These are phyloP conservation scores for Mycena capillaripes DNA, from an alignment of 768 basidiomycete species.

Conservation along the genomic window DNA sequence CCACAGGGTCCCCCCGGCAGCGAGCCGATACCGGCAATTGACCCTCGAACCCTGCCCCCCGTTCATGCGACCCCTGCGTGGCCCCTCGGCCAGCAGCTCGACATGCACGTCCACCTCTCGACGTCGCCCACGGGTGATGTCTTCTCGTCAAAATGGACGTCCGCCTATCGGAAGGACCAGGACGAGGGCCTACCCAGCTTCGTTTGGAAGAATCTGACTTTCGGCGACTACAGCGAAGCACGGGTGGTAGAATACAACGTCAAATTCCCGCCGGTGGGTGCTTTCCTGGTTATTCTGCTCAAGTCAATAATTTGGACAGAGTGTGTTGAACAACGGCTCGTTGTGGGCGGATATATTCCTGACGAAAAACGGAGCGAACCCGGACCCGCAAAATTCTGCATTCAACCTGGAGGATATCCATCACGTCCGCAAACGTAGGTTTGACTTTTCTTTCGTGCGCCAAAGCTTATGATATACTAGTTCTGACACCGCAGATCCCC, in stretches of 20 bases:
- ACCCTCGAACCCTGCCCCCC: slow-evolving; percentile 69
- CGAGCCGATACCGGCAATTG: slow-evolving; percentile 39
- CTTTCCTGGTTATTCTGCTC: background rate
- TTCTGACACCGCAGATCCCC: slow-evolving; percentile 87
- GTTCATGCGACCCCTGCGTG: slow-evolving; percentile 69
- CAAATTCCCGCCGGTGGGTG: slow-evolving; percentile 75
- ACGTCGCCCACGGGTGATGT: slow-evolving; percentile 74
- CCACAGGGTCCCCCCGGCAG: background rate
- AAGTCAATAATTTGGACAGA: slow-evolving; percentile 53
- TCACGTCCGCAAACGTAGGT: slow-evolving; percentile 82
- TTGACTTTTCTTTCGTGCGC: background rate
- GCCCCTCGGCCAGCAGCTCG: slow-evolving; percentile 70
- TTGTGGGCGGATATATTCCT: slow-evolving; percentile 90
- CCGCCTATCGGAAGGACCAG: slow-evolving; percentile 60
- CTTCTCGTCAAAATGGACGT: slow-evolving; percentile 69
- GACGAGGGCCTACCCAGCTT: slow-evolving; percentile 74
- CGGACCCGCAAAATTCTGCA: slow-evolving; percentile 67
- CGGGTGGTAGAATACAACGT: slow-evolving; percentile 70
- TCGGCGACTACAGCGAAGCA: slow-evolving; percentile 80
- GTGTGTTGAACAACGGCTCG: slow-evolving; percentile 82
- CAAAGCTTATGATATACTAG: slow-evolving; percentile 53
- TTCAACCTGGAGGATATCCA: slow-evolving; percentile 74
- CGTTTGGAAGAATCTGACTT: slow-evolving; percentile 83
- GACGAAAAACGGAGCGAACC: slow-evolving; percentile 72
- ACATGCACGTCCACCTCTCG: slow-evolving; percentile 83